A percentile compares a stretch with the other conserved stretches of the same genome.
Conservation (phyloP, 768 basidiomycete genomes). For the Suillus variegatus region DNA sequence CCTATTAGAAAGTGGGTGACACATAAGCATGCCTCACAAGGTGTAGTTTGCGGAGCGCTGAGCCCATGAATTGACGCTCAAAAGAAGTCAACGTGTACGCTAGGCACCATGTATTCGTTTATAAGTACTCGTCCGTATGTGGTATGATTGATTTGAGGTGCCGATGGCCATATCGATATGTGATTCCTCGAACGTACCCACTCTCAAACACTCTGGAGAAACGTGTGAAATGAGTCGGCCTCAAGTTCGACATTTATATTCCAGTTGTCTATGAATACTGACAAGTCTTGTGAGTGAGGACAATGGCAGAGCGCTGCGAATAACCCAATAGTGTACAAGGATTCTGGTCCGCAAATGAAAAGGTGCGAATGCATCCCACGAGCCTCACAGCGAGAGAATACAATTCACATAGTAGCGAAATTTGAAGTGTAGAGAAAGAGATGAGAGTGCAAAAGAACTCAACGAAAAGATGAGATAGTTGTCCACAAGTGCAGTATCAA, state of each 20-base stretch:
- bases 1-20: not conserved
- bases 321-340: not conserved
- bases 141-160: too few relatives aligned
- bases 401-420: not conserved
- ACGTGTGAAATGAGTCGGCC: not conserved
- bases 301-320: not conserved
- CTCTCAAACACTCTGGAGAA: not conserved
- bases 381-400: not conserved
- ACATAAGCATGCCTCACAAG: not conserved
- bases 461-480: not conserved
- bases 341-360: not conserved
- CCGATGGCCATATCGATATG: not conserved
- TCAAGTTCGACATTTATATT: not conserved
- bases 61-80: not conserved
- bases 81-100: not conserved
- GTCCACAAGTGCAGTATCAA: not conserved
- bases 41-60: not conserved
- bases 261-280: not conserved
- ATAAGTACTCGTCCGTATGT: not conserved
- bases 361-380: not conserved
- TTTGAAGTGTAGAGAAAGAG: not conserved
- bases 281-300: not conserved
- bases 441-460: not conserved
- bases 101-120: not conserved
- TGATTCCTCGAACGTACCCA: not conserved